Base-by-base conservation (phyloP, 352 stramenopile genomes). In the Phytophthora lateralis region DNA sequence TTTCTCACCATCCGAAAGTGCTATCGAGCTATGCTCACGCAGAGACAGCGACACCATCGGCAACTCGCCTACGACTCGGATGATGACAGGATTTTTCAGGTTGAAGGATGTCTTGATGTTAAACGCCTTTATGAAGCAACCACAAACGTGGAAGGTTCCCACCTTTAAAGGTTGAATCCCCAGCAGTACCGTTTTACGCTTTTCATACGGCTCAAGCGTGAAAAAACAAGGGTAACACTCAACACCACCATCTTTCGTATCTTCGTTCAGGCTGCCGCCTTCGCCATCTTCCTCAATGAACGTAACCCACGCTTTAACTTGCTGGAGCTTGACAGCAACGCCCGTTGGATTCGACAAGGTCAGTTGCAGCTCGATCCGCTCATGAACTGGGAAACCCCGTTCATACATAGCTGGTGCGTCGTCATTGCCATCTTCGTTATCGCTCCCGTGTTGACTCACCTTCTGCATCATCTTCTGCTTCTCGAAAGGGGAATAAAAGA, bases 401-500 rank as follows among this genome's bases (percentile, higher is more conserved):
- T 88, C 72, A 39, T 81, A 77, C 37, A 65, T 71, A 21, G 41
- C 32, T 42, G 61, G 43, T 21, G 32, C 54, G 0, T 77, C 63
- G 7, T 66, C 47, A 30, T 30, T 59, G 5, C 39, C 38, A 4
- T 70, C 55, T 21, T 73, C 51, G 39, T 45, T 49, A 8, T 58
- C 50, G 20, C 14, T 57, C 1, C 38, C 41, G 34, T 45, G 27
- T 7, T 69, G 60, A 18, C 15, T 38, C 20, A 42, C 27, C 48
- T 54, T 65, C 7, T 18, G 63, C 10, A 47, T 46, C 43, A 56
- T 73, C 46, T 76, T 70, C 14, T 82, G 65, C 39, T 80, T 82
- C n/a, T 85, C 77, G 20, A 86, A 85, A 1, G 79, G 79, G 3
- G 79, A 87, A 61, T 83, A 86, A 50, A 85, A 82, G 50, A 84